Evolutionary conservation across 2,329 filamentous ascomycete genomes (phyloP), one percentile per base, ranked within the genome.

Genomic region (Apiospora rasikravindrae): DNA sequence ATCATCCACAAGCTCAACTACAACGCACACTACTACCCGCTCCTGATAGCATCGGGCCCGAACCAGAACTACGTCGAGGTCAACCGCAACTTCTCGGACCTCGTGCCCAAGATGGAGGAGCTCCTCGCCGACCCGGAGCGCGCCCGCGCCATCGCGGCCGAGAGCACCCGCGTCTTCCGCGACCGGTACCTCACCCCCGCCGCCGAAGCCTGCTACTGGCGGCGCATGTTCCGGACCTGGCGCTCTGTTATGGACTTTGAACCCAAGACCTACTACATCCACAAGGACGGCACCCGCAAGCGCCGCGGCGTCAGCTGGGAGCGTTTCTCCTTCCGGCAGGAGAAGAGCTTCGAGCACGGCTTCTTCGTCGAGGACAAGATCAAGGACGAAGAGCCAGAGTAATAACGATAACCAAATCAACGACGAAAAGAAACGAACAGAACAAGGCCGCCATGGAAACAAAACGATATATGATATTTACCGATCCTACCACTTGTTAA

Each of bases 181-280:
- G 86, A 89, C 74, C 80, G 85, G 8, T 89, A 89, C 75, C 79
- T 89, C 26, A 88, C 86, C 0, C 86, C 86, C 1, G 86, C 87
- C 6, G 87, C 87, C 1, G 86, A 88, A 77, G 84, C 85, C 3
- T 89, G 87, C 73, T 89, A 89, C 73, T 89, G 87, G 87, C 82
- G 87, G 14, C 73, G 73, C 45, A 74, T 76, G 74, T 73, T 77
- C 29, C 70, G 37, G 6, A 73, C 69, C 57, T 76, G 75, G 75
- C 75, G 72, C 13, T 70, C 72, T 51, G 75, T 76, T n/a, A 76
- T 76, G 75, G 74, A 75, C 70, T 75, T 77, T 19, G 73, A 77
- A 67, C 75, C 75, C 37, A 71, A 71, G 42, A 71, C 72, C 16
- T 74, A 75, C 69, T 73, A 76, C 29, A 71, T 67, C 24, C 69